Percentiles rank a stretch among this genome's conserved stretches.
These are phyloP conservation scores for Gardenia jasminoides DNA, from an alignment of 257 asterid genomes.

Conservation along the genomic window DNA sequence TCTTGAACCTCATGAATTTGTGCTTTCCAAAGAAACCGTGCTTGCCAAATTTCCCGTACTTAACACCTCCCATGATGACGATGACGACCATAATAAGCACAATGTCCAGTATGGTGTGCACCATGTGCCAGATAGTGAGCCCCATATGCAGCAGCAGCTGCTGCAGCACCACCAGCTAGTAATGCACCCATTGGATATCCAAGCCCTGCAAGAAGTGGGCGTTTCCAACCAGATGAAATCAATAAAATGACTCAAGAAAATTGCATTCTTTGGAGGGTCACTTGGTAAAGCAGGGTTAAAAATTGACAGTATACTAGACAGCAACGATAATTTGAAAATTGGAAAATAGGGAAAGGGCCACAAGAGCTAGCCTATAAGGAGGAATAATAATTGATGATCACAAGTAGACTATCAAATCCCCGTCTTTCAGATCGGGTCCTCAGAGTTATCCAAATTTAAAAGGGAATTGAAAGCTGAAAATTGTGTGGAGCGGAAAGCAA, in stretches of 20 bases:
- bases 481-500: neutral
- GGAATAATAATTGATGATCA: neutral
- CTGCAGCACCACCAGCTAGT: conserved; percentile 89
- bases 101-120: conserved; percentile 42
- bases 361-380: neutral
- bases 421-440: neutral
- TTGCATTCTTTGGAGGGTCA: neutral
- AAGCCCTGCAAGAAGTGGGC: conserved; percentile 43
- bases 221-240: neutral
- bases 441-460: neutral
- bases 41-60: conserved; percentile 78
- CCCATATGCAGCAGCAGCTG: conserved; percentile 82
- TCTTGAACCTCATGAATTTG: conserved; percentile 45
- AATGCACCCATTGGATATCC: conserved; percentile 51
- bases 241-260: neutral
- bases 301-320: neutral
- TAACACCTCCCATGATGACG: conserved; percentile 61
- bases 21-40: conserved; percentile 34
- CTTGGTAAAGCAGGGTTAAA: neutral
- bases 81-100: conserved; percentile 49
- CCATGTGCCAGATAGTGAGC: conserved; percentile 76
- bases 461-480: neutral
- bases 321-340: neutral
- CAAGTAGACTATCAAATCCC: neutral
- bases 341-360: neutral